A percentile compares a stretch with the other conserved stretches of the same genome.
phyloP scores from a whole-genome alignment of 768 basidiomycete species.

The Daedalea quercina region DNA sequence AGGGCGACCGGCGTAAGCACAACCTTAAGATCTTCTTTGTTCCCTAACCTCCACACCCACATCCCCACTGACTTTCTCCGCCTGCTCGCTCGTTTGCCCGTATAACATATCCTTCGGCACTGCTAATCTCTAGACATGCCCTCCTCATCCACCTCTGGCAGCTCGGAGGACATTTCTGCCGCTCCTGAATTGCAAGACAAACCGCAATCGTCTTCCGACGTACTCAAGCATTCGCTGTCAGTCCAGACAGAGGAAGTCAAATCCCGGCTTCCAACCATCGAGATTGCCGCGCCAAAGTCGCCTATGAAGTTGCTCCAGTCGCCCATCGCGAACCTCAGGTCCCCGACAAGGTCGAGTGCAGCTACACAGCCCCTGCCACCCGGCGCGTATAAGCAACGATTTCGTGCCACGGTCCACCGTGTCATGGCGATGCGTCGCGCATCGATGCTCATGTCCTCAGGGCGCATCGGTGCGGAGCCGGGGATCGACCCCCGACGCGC shows the following conservation, averaged over 20 bases:
- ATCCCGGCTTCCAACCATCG: background rate
- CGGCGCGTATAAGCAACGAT: slow-evolving; percentile 19
- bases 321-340: background rate
- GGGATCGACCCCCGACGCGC: slow-evolving; percentile 59
- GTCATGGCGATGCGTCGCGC: slow-evolving; percentile 54
- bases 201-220: background rate
- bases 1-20: too few relatives aligned
- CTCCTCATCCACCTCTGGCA: background rate
- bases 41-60: too few relatives aligned
- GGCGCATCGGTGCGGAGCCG: slow-evolving; percentile 56
- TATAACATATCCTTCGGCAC: background rate
- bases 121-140: background rate
- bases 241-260: background rate
- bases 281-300: background rate
- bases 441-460: slow-evolving; percentile 24
- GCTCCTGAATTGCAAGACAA: background rate
- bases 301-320: background rate
- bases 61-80: background rate
- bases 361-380: background rate
- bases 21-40: too few relatives aligned
- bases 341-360: background rate
- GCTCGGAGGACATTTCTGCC: background rate
- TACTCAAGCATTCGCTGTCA: background rate
- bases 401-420: slow-evolving; percentile 46
- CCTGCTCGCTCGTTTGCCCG: background rate